Conservation (phyloP, 768 basidiomycete genomes). For the Phlebiopsis flavidoalba region DNA sequence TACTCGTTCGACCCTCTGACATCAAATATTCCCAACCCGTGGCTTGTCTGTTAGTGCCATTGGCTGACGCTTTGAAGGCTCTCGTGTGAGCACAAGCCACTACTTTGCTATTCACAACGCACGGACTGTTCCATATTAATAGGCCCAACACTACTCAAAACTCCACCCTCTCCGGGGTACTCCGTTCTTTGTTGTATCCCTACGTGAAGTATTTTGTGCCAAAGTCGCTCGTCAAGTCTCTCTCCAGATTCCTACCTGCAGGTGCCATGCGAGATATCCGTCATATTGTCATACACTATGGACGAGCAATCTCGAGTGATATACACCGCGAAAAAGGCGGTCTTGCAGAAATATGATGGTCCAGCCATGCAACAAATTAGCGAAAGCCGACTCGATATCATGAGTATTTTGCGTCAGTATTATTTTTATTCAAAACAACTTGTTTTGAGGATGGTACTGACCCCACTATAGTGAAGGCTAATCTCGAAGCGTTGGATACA, state of each 20-base stretch:
- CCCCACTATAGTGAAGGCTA: slow-evolving; percentile 23
- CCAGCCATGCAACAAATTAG: slow-evolving; percentile 15
- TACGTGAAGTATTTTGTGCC: neutral
- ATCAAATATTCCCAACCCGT: slow-evolving; percentile 17
- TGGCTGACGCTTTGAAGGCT: slow-evolving; percentile 24
- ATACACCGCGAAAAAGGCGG: slow-evolving; percentile 14
- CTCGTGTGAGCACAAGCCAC: slow-evolving; percentile 22
- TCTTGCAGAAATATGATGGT: slow-evolving; percentile 14
- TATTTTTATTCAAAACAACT: too few relatives aligned
- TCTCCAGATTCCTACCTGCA: neutral
- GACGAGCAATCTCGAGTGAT: slow-evolving; percentile 14
- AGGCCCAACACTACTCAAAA: neutral
- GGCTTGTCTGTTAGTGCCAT: too few relatives aligned
- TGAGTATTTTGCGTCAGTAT: slow-evolving; percentile 22
- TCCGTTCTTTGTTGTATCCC: neutral
- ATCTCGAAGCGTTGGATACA: slow-evolving; percentile 25
- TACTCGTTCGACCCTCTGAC: slow-evolving; percentile 32
- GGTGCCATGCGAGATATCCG: slow-evolving; percentile 7
- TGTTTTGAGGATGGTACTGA: neutral
- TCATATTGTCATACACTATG: slow-evolving; percentile 12
- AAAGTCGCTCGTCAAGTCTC: neutral
- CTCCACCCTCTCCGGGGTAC: neutral
- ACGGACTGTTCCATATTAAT: neutral
- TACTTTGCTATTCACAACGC: neutral
- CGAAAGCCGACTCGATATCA: slow-evolving; percentile 25